Evolutionary conservation across 2,329 filamentous ascomycete species (phyloP), one percentile per base, ranked within the genome.

Genomic region (Fusarium sp.): DNA sequence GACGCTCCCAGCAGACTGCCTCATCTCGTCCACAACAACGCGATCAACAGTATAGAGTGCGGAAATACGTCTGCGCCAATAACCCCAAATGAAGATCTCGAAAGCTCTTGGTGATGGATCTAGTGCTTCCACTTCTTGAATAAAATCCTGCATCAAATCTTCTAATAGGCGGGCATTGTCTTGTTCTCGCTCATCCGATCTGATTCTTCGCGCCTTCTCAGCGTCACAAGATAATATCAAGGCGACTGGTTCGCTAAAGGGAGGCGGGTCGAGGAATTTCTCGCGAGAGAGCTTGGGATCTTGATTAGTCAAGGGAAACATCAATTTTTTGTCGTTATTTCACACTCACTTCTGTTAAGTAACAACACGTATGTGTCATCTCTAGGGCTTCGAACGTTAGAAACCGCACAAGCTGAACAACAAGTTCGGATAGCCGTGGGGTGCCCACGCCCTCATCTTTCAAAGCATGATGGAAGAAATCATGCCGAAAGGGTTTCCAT

Each of bases 351-450:
- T 30, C 7, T 23, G n/a, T 31, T 6, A n/a, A n/a, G 31, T 4
- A 2, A 30, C 56, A 59, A 27, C 56, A 59, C 4, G 56, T 59
- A 16, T 59, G 56, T 30, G 28, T 9, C 56, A 53, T 52, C 3
- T 52, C 47, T 7, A 59, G 34, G 34, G 37, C 56, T 11, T 59
- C 56, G 6, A 59, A 59, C 1, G 56, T 59, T 18, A 59, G 28
- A 34, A 59, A 39, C 1, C 30, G 56, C 15, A 59, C 18, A 15
- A 59, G 15, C 1, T 23, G 11, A 36, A 34, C 7, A 4, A 7
- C 31, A 9, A 34, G 4, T 12, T 9, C 23, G 7, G 31, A 34
- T 34, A 34, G 2, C 4, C 8, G 31, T 34, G 8, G 3, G 31
- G 8, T 34, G 5, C 5, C 11, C 31, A 34, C 11, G 31, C 51